A percentile compares a stretch with the other conserved stretches of the same genome.
Conservation (phyloP, 257 asterid species). For the Parsonsia alboflavescens region DNA sequence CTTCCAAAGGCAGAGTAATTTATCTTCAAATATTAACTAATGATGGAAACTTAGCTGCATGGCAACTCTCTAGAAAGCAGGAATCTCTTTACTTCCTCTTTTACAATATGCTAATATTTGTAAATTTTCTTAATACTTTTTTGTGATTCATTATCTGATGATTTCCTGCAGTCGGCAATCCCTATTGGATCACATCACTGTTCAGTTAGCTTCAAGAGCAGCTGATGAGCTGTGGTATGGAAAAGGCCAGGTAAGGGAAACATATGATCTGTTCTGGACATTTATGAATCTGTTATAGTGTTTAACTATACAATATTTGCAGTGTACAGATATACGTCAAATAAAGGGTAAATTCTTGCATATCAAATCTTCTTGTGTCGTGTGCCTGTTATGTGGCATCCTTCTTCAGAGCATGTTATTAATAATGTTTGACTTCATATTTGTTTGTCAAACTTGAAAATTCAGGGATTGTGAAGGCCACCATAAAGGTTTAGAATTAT, state of each 20-base stretch:
- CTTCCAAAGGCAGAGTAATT: not conserved
- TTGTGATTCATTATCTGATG: conserved; percentile 4
- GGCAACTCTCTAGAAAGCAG: not conserved
- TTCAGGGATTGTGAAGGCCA: not conserved
- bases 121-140: not conserved
- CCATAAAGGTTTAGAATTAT: not conserved
- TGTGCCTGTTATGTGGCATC: not conserved
- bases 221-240: conserved; percentile 97
- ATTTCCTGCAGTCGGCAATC: conserved; percentile 77
- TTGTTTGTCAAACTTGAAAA: not conserved
- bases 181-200: conserved; percentile 87
- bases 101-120: not conserved
- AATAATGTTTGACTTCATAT: not conserved
- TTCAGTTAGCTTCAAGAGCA: conserved; percentile 94
- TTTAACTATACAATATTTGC: not conserved
- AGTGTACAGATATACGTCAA: not conserved
- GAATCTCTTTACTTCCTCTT: not conserved
- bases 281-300: not conserved
- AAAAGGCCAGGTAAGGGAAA: conserved; percentile 54
- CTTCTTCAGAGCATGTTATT: not conserved
- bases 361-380: not conserved
- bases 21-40: not conserved
- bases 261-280: conserved; percentile 8
- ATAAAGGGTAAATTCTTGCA: not conserved
- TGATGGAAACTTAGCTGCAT: not conserved